phyloP scores from a whole-genome alignment of 192 early-diverging fungal genomes.

The Coemansia sp. region DNA sequence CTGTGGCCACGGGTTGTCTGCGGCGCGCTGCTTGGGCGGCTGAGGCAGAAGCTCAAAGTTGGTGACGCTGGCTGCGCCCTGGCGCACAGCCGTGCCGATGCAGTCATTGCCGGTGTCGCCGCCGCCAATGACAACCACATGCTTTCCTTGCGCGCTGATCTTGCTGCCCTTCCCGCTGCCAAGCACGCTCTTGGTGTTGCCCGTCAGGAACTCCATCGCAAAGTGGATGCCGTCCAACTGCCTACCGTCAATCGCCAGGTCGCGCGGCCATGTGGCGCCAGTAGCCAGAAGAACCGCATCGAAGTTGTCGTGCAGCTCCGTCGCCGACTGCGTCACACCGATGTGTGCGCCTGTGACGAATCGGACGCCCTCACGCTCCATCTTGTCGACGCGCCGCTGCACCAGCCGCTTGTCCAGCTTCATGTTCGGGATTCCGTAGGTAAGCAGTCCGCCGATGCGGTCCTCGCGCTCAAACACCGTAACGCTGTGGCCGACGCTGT shows the following conservation, averaged over 20 bases:
- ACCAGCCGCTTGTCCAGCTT: slow-evolving; percentile 98
- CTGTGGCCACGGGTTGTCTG: slow-evolving; percentile 97
- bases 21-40: slow-evolving; percentile 77
- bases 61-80: slow-evolving; percentile 83
- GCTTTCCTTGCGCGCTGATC: slow-evolving; percentile 85
- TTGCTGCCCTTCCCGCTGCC: slow-evolving; percentile 57
- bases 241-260: slow-evolving; percentile 85
- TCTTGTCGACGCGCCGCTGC: slow-evolving; percentile 88
- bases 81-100: slow-evolving; percentile 89
- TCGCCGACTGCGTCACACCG: slow-evolving; percentile 77
- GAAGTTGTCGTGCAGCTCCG: slow-evolving; percentile 62
- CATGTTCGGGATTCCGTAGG: slow-evolving; percentile 99
- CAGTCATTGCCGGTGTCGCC: slow-evolving; percentile 98
- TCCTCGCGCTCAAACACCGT: slow-evolving; percentile 98
- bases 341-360: slow-evolving; percentile 89
- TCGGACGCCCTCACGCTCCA: slow-evolving; percentile 90
- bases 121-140: slow-evolving; percentile 97
- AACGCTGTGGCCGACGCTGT: slow-evolving; percentile 92
- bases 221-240: slow-evolving; percentile 90
- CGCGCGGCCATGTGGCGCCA: slow-evolving; percentile 97
- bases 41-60: slow-evolving; percentile 98
- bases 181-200: slow-evolving; percentile 83
- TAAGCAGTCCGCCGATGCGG: slow-evolving; percentile 90
- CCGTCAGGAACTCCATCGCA: slow-evolving; percentile 97
- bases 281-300: slow-evolving; percentile 88